phyloP scores from a whole-genome alignment of 1,284 basidiomycete genomes.

The Schizopora paradoxa region DNA sequence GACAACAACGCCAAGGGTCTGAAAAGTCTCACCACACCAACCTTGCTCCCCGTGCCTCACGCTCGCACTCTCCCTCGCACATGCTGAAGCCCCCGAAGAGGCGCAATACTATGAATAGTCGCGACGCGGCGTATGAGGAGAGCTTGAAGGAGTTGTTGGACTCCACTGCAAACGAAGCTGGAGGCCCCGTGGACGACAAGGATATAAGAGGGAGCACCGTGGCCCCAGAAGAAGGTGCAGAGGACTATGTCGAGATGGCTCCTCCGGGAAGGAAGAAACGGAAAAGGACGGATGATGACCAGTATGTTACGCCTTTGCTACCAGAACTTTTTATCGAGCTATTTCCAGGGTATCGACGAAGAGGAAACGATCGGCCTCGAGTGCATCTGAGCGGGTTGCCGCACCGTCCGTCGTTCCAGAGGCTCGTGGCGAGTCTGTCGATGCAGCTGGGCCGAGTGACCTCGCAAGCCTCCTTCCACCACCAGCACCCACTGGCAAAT shows the following conservation, averaged over 20 bases:
- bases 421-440: too few species aligned
- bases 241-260: constrained; percentile 27
- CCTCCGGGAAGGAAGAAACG: constrained; percentile 49
- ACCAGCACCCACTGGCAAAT: constrained; percentile 3
- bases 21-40: constrained; percentile 40
- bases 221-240: constrained; percentile 42
- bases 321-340: constrained; percentile 16
- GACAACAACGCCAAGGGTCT: constrained; percentile 61
- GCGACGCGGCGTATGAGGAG: constrained; percentile 92
- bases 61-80: constrained; percentile 67
- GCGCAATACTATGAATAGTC: constrained; percentile 95
- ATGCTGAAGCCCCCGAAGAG: constrained; percentile 69
- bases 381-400: constrained; percentile 10
- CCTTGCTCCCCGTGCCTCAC: constrained; percentile 52
- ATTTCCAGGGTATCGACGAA: constrained; percentile 41
- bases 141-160: constrained; percentile 70
- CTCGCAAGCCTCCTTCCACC: constrained; percentile 9
- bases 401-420: too few species aligned
- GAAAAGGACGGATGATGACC: constrained; percentile 66
- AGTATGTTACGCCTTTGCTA: constrained; percentile 38
- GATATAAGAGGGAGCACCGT: constrained; percentile 32
- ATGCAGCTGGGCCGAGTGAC: constrained; percentile 1
- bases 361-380: constrained; percentile 15
- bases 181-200: constrained; percentile 26
- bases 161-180: constrained; percentile 62